Evolutionary conservation across 805 yeast species (phyloP).

Genomic region (Hanseniaspora singularis): DNA sequence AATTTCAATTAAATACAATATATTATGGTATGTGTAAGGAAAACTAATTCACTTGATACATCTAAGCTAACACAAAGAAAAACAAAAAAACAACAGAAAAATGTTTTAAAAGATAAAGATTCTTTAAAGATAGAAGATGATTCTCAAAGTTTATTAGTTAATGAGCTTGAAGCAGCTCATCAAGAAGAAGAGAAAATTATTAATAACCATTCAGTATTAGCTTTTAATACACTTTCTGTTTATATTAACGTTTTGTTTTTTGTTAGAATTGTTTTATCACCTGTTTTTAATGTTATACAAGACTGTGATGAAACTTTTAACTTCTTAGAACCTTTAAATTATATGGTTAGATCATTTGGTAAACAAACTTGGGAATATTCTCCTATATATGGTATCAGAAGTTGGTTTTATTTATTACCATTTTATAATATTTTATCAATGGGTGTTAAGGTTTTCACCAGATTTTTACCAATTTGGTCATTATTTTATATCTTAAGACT

Average conservation of each 20-base stretch:
- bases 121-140: neutral
- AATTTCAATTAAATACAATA: neutral
- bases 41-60: neutral
- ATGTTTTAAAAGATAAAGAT: neutral
- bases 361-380: constrained; percentile 96
- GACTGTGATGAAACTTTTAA: constrained; percentile 91
- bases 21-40: constrained; percentile 2
- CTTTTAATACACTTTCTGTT: neutral
- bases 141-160: neutral
- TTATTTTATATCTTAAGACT: constrained; percentile 46
- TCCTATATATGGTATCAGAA: constrained; percentile 75
- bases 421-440: constrained; percentile 20
- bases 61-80: constrained; percentile 3
- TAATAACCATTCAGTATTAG: neutral
- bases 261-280: constrained; percentile 15
- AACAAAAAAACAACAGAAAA: constrained; percentile 1
- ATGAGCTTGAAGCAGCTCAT: neutral
- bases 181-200: constrained; percentile 1
- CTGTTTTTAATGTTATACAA: constrained; percentile 51
- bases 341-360: constrained; percentile 68
- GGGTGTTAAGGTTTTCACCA: constrained; percentile 21
- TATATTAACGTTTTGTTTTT: constrained; percentile 1
- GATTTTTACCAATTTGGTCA: constrained; percentile 16
- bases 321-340: constrained; percentile 88
- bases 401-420: constrained; percentile 64